Conservation (phyloP, 768 basidiomycete genomes). For the Termitomyces sp. region DNA sequence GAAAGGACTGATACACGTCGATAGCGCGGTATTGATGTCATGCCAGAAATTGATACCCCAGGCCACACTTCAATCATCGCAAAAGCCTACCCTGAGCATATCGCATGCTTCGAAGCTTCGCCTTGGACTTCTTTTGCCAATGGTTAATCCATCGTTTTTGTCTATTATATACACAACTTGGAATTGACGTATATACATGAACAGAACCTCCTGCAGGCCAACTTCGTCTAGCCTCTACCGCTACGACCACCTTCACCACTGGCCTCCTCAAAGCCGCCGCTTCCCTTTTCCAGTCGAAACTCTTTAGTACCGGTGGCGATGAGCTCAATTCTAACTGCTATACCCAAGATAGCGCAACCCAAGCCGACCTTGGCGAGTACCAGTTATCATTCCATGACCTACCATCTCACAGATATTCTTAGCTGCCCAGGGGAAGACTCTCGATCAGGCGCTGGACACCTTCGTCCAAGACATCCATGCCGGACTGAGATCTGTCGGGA, state of each 20-base stretch:
- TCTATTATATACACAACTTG: neutral
- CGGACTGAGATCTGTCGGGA: slow-evolving; percentile 47
- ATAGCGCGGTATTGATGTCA: slow-evolving; percentile 70
- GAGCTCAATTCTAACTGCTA: slow-evolving; percentile 73
- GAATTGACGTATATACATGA: neutral
- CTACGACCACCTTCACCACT: slow-evolving; percentile 55
- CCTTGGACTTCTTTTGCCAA: slow-evolving; percentile 63
- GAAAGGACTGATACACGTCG: neutral
- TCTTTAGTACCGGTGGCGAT: slow-evolving; percentile 81
- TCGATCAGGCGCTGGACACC: slow-evolving; percentile 56
- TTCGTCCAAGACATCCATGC: slow-evolving; percentile 60
- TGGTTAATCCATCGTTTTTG: slow-evolving; percentile 17
- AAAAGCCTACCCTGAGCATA: slow-evolving; percentile 62
- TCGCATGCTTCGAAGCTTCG: slow-evolving; percentile 59
- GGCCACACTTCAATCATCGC: slow-evolving; percentile 74
- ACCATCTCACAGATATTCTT: neutral
- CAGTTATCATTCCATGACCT: neutral
- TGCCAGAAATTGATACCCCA: slow-evolving; percentile 77
- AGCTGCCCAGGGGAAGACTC: slow-evolving; percentile 37
- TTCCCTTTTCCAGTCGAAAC: slow-evolving; percentile 41
- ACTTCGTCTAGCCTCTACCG: slow-evolving; percentile 59
- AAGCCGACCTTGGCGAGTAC: slow-evolving; percentile 40
- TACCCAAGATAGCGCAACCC: slow-evolving; percentile 49
- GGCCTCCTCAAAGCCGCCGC: slow-evolving; percentile 49
- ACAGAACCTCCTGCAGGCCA: slow-evolving; percentile 81